A percentile compares a stretch with the other conserved stretches of the same genome.
These are phyloP conservation scores for Chlorociboria aeruginascens DNA, from an alignment of 495 filamentous ascomycete species.

Conservation along the genomic window DNA sequence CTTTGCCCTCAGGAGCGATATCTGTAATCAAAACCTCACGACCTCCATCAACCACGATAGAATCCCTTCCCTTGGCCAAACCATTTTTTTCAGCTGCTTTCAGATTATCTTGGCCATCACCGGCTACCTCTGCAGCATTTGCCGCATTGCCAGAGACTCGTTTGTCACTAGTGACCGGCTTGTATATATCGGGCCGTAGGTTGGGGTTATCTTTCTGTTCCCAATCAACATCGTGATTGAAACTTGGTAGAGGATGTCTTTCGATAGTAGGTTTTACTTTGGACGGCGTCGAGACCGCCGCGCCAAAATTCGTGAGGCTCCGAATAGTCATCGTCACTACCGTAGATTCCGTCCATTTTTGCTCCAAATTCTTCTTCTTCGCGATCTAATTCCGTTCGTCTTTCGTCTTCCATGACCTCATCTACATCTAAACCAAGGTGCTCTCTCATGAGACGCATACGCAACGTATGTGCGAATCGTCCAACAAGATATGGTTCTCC, in stretches of 20 bases:
- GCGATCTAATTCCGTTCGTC: constrained; percentile 38
- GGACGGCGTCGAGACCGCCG: background rate
- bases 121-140: constrained; percentile 66
- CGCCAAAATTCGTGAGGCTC: background rate
- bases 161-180: constrained; percentile 48
- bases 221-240: constrained; percentile 64
- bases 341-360: constrained; percentile 43
- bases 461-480: constrained; percentile 82
- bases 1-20: constrained; percentile 48
- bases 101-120: constrained; percentile 61
- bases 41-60: constrained; percentile 40
- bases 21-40: constrained; percentile 55
- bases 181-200: constrained; percentile 24
- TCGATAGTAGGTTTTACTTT: background rate
- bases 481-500: constrained; percentile 82
- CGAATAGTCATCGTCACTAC: constrained; percentile 23
- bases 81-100: constrained; percentile 43
- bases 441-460: constrained; percentile 91
- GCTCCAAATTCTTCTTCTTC: constrained; percentile 32
- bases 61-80: constrained; percentile 50
- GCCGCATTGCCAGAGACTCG: constrained; percentile 49
- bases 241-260: constrained; percentile 41
- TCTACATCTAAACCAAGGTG: constrained; percentile 94
- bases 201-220: constrained; percentile 23
- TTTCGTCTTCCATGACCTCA: constrained; percentile 74